Evolutionary conservation across 2,329 filamentous ascomycete genomes (phyloP), one percentile per base, ranked within the genome.

Genomic region (Pseudocercospora fijiensis): DNA sequence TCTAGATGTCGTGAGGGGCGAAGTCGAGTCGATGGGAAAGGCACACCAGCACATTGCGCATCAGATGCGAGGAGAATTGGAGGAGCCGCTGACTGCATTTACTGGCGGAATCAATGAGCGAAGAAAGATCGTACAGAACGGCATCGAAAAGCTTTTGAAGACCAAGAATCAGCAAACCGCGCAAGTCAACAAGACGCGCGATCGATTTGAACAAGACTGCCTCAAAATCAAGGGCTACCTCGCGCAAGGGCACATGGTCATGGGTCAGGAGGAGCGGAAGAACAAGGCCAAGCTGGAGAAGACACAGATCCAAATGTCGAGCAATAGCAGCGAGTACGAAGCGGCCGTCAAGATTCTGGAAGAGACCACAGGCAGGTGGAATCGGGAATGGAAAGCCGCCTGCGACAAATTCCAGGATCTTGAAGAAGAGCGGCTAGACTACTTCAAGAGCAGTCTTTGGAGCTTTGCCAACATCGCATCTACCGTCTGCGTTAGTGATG

Each of bases 201-300:
- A 99, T 78, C 89, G 90, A 57, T 99, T 96, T 76, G 95, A 99
- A 78, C 94, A 99, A 78, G 96, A 99, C 72, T 98, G 94, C 75
- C 83, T 99, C 51, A 95, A 96, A 76, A 98, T 99, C 77, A 99
- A 99, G 79, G 95, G 95, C 43, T 99, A 99, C 75, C 86, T 99
- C 4, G 95, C 96, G 3, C 95, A 99, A 78, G 95, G 95, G 9
- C 96, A 99, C 76, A 99, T 99, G 95, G 95, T 99, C 63, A 99
- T 99, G 95, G 95, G 95, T 13, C 95, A 99, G 72, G 95, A 99
- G 76, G 95, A 99, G 81, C 88, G 95, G 27, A 97, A 96, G 80
- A 99, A 99, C 78, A 99, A 99, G 80, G 93, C 94, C 22, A 98
- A 96, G 79, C 85, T 99, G 49, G 95, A 99, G 78, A 99, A 99